Percentiles rank a stretch among this genome's conserved stretches.
phyloP scores from a whole-genome alignment of 768 basidiomycete species.

The Tylopilus felleus region DNA sequence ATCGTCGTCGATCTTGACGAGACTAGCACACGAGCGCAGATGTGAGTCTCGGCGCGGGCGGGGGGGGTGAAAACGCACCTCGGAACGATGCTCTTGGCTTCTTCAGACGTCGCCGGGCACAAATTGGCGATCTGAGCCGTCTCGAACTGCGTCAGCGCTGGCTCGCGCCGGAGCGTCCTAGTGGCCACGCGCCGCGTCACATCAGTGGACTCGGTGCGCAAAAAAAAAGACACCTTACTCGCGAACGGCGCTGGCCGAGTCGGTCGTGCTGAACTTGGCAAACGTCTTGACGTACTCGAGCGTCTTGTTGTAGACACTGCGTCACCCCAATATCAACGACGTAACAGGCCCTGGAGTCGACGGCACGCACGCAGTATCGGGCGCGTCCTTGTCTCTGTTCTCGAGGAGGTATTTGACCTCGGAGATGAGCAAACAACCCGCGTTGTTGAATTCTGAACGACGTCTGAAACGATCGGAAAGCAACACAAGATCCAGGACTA shows the following conservation, averaged over 20 bases:
- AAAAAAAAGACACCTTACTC: conserved; percentile 57
- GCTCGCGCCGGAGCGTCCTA: conserved; percentile 77
- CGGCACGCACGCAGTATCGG: conserved; percentile 71
- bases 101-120: conserved; percentile 83
- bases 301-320: conserved; percentile 93
- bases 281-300: conserved; percentile 90
- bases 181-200: background rate
- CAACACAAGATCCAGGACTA: background rate
- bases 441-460: conserved; percentile 79
- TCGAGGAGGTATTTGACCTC: conserved; percentile 90
- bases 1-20: conserved; percentile 88
- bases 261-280: conserved; percentile 84
- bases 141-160: conserved; percentile 83
- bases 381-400: conserved; percentile 82
- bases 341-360: background rate
- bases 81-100: conserved; percentile 88
- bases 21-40: conserved; percentile 38
- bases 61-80: conserved; percentile 47
- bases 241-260: conserved; percentile 82
- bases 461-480: background rate
- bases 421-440: conserved; percentile 85
- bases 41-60: background rate
- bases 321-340: background rate
- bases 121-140: conserved; percentile 91
- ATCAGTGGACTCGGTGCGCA: background rate